Conservation (phyloP, 495 filamentous ascomycete genomes). For the Staphylotrichum longicolle region DNA sequence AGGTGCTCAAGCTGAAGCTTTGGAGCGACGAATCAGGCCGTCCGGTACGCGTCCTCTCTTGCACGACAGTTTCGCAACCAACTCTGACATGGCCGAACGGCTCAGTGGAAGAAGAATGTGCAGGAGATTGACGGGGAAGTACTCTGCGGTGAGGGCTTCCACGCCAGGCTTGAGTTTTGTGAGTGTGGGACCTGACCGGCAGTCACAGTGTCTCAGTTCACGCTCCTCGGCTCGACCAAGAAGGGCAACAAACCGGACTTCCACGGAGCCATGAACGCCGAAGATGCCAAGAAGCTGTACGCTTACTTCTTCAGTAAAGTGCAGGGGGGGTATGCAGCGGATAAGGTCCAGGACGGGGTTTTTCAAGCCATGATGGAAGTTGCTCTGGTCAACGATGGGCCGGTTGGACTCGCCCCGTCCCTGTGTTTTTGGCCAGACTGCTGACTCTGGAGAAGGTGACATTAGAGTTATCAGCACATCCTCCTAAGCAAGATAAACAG, state of each 20-base stretch:
- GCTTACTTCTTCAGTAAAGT: slow-evolving; percentile 76
- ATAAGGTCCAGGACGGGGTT: slow-evolving; percentile 87
- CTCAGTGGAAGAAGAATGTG: slow-evolving; percentile 83
- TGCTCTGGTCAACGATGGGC: slow-evolving; percentile 87
- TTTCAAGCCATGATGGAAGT: slow-evolving; percentile 99
- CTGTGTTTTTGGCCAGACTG: neutral
- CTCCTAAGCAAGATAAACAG: slow-evolving; percentile 19
- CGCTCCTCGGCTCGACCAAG: slow-evolving; percentile 83
- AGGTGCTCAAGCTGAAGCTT: slow-evolving; percentile 83
- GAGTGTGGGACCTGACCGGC: too few relatives aligned
- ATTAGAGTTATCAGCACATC: slow-evolving; percentile 37
- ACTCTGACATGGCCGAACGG: slow-evolving; percentile 18
- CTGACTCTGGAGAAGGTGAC: slow-evolving; percentile 30
- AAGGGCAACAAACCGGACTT: slow-evolving; percentile 96
- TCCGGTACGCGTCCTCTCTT: slow-evolving; percentile 42
- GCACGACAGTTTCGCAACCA: neutral
- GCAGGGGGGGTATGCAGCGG: slow-evolving; percentile 64
- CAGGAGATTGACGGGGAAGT: slow-evolving; percentile 85
- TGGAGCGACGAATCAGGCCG: slow-evolving; percentile 78
- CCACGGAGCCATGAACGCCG: slow-evolving; percentile 76
- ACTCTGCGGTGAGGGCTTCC: slow-evolving; percentile 67
- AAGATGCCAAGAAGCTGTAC: slow-evolving; percentile 78
- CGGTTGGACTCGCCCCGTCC: slow-evolving; percentile 58
- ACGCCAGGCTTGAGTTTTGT: neutral
- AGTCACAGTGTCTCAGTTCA: slow-evolving; percentile 93